Base-by-base conservation (phyloP, 345 rosid species). In the Cardiospermum halicacabum region DNA sequence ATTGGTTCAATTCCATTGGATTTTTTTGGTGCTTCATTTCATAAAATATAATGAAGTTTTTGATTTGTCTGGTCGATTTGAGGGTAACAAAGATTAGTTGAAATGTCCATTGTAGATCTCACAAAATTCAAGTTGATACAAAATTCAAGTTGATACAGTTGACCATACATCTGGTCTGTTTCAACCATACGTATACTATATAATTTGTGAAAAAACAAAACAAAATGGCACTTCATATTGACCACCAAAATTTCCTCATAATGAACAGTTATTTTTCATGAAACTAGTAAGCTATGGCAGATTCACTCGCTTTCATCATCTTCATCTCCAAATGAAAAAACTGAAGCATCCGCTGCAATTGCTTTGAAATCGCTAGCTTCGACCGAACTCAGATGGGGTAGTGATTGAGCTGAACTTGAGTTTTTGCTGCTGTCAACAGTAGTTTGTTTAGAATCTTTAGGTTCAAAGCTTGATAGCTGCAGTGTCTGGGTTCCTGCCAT, bases 281-380 rank as follows among this genome's bases (percentile, higher is more conserved):
- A 6, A 54, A 43, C 26, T 42, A 26, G 16, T 6, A n/a, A 18
- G 50, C 26, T 60, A 43, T 7, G 15, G 10, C 27, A 50, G 26
- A 21, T 15, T 85, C 68, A 82, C 12, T 88, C 96, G 36, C 96
- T 92, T 68, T 84, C 91, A 16, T 73, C 86, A 64, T 92, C 96
- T 4, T 89, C 95, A 30, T 92, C 93, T 54, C 97, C 98, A 30
- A 92, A 89, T 27, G 82, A 77, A 69, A 92, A 93, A 39, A 93
- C 96, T 0, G 92, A 93, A 15, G 95, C 91, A 58, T 88, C 97
- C 19, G 98, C 96, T 50, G 97, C 96, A 45, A 88, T 87, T 57
- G 86, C 87, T 62, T 88, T 91, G 60, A 93, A 82, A 66, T 88
- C 81, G 51, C 83, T 90, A 31, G 69, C 79, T 11, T 69, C 80